phyloP scores from a whole-genome alignment of 1,139 yeast species.

The Nakaseomyces uthaithaninus region DNA sequence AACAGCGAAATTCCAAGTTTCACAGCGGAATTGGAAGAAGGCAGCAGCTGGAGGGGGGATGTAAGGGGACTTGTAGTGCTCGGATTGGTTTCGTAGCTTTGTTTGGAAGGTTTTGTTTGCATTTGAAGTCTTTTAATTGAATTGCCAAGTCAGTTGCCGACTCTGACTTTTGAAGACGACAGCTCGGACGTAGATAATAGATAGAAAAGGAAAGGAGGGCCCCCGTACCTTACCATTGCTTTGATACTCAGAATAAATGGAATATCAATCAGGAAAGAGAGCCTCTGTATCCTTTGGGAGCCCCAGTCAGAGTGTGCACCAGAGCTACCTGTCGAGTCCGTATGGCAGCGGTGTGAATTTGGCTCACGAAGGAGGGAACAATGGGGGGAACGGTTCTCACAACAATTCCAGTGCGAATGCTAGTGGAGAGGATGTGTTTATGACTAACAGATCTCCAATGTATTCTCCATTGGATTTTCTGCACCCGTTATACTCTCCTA shows the following conservation, averaged over 20 bases:
- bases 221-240: too few relatives aligned
- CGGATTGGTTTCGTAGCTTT: too few relatives aligned
- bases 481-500: slow-evolving; percentile 14
- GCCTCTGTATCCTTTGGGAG: slow-evolving; percentile 28
- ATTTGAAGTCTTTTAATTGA: too few relatives aligned
- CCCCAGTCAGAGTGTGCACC: slow-evolving; percentile 21
- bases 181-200: too few relatives aligned
- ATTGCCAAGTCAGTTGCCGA: too few relatives aligned
- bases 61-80: too few relatives aligned
- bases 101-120: too few relatives aligned
- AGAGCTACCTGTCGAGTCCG: slow-evolving; percentile 12
- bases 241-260: not conserved
- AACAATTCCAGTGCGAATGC: slow-evolving; percentile 5
- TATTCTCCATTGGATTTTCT: slow-evolving; percentile 26
- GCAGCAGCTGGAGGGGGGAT: too few relatives aligned
- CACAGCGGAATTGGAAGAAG: too few relatives aligned
- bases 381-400: slow-evolving; percentile 5
- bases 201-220: too few relatives aligned
- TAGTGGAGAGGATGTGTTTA: slow-evolving; percentile 9
- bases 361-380: not conserved
- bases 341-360: slow-evolving; percentile 10
- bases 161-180: too few relatives aligned
- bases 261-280: slow-evolving; percentile 5
- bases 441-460: slow-evolving; percentile 23
- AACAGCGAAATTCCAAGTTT: too few relatives aligned